Evolutionary conservation across 768 basidiomycete species (phyloP).

Genomic region (Russula earlei): DNA sequence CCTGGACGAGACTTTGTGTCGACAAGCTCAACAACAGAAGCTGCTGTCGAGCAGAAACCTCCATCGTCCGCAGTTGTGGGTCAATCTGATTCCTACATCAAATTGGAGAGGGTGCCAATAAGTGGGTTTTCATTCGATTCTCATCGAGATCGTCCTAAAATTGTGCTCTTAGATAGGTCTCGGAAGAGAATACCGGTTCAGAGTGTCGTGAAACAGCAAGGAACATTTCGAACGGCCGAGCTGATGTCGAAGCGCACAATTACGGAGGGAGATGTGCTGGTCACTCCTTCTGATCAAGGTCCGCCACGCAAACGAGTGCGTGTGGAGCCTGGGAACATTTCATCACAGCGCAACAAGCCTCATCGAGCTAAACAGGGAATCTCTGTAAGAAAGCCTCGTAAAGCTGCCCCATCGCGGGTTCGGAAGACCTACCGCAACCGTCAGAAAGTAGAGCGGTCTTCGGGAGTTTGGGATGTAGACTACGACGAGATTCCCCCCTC

Average conservation of each 20-base stretch:
- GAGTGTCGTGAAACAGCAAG: background rate
- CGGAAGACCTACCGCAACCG: slow-evolving; percentile 15
- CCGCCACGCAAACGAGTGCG: slow-evolving; percentile 4
- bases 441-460: slow-evolving; percentile 1
- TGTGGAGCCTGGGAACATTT: background rate
- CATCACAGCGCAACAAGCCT: background rate
- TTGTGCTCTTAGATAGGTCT: background rate
- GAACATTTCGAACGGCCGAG: background rate
- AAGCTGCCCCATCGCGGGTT: background rate
- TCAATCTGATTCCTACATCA: background rate
- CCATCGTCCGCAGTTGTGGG: background rate
- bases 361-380: background rate
- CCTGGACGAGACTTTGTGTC: background rate
- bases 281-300: background rate
- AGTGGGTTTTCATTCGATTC: background rate
- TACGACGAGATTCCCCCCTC: slow-evolving; percentile 18
- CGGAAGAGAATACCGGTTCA: background rate
- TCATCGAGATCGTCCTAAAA: background rate
- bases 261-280: background rate
- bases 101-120: background rate
- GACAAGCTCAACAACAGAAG: background rate
- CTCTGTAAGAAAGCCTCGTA: background rate
- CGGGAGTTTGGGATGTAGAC: slow-evolving; percentile 8
- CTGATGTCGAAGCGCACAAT: background rate
- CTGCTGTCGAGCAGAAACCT: background rate